phyloP scores from a whole-genome alignment of 2,329 filamentous ascomycete species.

The Fusarium circinatum region DNA sequence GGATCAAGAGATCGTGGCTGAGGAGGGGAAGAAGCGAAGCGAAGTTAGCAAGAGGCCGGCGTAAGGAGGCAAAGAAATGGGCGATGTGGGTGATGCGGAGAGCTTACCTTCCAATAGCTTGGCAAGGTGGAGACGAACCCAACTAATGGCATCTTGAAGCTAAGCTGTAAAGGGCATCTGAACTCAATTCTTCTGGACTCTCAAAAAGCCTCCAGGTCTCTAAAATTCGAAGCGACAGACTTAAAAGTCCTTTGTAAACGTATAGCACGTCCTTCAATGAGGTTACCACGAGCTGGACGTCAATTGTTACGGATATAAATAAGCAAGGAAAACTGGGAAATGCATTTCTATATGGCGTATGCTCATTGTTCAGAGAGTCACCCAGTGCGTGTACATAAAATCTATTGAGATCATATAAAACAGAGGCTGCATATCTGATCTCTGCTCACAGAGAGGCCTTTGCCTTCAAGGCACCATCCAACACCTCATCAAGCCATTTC shows the following conservation, averaged over 20 bases:
- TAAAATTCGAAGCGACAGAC: background rate
- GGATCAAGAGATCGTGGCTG: conserved; percentile 33
- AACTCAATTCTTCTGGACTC: background rate
- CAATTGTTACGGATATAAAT: background rate
- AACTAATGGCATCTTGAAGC: conserved; percentile 26
- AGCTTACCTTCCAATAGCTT: conserved; percentile 35
- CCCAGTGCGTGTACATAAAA: background rate
- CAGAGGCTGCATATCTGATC: background rate
- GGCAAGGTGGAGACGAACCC: conserved; percentile 29
- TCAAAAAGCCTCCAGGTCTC: background rate
- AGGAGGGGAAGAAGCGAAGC: conserved; percentile 24
- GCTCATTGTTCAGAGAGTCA: background rate
- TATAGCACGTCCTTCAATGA: background rate
- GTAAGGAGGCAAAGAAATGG: conserved; percentile 43
- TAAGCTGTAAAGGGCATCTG: conserved; percentile 26
- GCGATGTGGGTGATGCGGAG: conserved; percentile 33
- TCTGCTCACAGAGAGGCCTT: conserved; percentile 44
- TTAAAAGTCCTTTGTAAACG: background rate
- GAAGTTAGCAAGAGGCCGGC: conserved; percentile 31
- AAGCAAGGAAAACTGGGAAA: background rate
- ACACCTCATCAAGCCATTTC: conserved; percentile 70
- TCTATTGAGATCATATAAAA: background rate
- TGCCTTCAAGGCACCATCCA: conserved; percentile 43
- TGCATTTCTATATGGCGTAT: background rate
- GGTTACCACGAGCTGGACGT: background rate